phyloP scores from a whole-genome alignment of 2,329 filamentous ascomycete species.

The Gaeumannomyces tritici region DNA sequence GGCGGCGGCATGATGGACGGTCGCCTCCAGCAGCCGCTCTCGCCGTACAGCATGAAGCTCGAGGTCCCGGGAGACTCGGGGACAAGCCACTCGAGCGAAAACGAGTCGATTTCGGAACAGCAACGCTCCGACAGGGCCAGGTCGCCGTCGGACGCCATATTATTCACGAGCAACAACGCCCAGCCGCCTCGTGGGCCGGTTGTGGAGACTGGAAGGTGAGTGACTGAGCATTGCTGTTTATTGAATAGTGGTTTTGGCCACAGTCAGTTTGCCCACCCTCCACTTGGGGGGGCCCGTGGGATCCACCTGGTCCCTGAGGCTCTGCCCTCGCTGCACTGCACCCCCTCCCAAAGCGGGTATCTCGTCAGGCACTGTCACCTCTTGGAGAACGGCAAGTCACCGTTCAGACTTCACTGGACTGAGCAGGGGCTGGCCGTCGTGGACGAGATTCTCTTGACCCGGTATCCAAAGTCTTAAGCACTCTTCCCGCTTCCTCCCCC shows the following conservation, averaged over 20 bases:
- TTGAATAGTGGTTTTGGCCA: not conserved
- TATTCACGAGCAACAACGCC: slow-evolving; percentile 1
- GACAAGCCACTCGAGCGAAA: slow-evolving; percentile 4
- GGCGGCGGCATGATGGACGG: not conserved
- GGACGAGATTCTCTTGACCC: no score
- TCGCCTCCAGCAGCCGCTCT: not conserved
- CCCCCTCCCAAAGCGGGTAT: not conserved
- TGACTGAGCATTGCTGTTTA: slow-evolving; percentile 2
- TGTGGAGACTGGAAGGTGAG: slow-evolving; percentile 8
- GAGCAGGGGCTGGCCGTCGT: no score
- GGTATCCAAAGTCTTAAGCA: no score
- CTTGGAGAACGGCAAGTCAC: not conserved
- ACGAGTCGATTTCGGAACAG: not conserved
- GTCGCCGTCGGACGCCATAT: slow-evolving; percentile 11
- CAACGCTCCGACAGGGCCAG: slow-evolving; percentile 2
- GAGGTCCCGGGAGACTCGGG: not conserved
- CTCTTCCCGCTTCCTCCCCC: not conserved
- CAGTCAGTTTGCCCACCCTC: not conserved
- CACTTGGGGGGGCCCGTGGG: no score
- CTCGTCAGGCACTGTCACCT: not conserved
- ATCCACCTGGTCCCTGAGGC: not conserved
- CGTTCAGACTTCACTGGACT: not conserved
- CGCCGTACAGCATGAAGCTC: not conserved
- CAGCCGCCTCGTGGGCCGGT: not conserved
- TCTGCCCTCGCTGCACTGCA: not conserved